Evolutionary conservation across 345 rosid species (phyloP).

Genomic region (Sisymbrium irio): DNA sequence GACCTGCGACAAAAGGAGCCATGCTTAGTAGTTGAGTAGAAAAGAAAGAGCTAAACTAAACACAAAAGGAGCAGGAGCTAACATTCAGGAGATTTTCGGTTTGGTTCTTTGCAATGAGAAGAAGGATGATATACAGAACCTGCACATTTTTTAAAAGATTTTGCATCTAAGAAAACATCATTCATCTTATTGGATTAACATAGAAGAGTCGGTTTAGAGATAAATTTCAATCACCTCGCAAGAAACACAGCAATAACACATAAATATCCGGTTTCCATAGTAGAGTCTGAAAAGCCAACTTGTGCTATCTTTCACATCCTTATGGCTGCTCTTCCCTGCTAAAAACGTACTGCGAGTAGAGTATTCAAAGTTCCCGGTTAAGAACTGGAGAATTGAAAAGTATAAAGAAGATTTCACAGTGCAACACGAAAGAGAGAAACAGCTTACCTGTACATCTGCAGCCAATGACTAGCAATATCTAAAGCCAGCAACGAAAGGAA

Average conservation of each 20-base stretch:
- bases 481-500: slow-evolving; percentile 88
- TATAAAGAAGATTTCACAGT: neutral
- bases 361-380: slow-evolving; percentile 1
- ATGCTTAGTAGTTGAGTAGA: neutral
- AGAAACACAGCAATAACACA: slow-evolving; percentile 91
- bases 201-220: neutral
- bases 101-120: slow-evolving; percentile 68
- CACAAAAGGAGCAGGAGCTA: slow-evolving; percentile 26
- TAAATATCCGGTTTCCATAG: slow-evolving; percentile 94
- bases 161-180: neutral
- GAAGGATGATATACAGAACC: slow-evolving; percentile 87
- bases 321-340: slow-evolving; percentile 85
- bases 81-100: slow-evolving; percentile 67
- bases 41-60: neutral
- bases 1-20: slow-evolving; percentile 45
- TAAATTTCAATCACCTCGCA: slow-evolving; percentile 68
- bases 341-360: slow-evolving; percentile 76
- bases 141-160: slow-evolving; percentile 19
- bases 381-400: neutral
- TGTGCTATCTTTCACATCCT: slow-evolving; percentile 94
- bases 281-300: slow-evolving; percentile 94
- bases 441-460: slow-evolving; percentile 93
- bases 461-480: slow-evolving; percentile 97
- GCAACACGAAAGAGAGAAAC: neutral
- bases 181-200: neutral